Evolutionary conservation across 768 basidiomycete species (phyloP), one percentile per base, ranked within the genome.

Genomic region (Suillus hirtellus): DNA sequence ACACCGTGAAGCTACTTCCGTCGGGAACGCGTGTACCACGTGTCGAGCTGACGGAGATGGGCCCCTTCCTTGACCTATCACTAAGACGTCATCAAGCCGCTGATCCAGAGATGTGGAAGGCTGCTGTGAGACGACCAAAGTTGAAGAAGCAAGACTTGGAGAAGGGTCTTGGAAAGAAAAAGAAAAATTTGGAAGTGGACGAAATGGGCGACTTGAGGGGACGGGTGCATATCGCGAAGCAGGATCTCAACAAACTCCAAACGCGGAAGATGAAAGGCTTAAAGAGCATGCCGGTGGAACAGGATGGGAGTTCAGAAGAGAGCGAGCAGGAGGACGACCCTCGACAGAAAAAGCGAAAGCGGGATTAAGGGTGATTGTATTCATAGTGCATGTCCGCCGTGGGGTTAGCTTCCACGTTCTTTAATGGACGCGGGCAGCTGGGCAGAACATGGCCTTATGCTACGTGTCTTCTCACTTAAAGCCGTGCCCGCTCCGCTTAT

Each of bases 201-300:
- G 94, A 93, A 76, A 97, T 99, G 96, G 97, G 97, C 62, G 93
- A 99, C 73, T 75, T 95, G 77, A 85, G 96, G 70, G 97, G 96
- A 50, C 83, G 87, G 63, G 86, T 99, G 35, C 96, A 99, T 76
- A 77, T 99, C 62, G 92, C 80, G 63, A 93, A 87, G 75, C 96
- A 99, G 80, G 93, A 99, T 77, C 74, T 99, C 69, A 77, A 76
- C 67, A 91, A 84, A 79, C 70, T 99, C 76, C 95, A 97, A 82
- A 89, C 89, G 63, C 84, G 95, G 72, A 97, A 97, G 83, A 96
- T 99, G 93, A 99, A 97, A 80, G 96, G 93, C 11, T 76, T 99
- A 66, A 92, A 88, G 72, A 72, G 73, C 40, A 77, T 73, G 47
- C 62, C 60, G 27, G 76, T 70, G 53, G 71, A 72, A 27, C 59